Conservation (phyloP, 2,329 filamentous ascomycete species). For the Zymoseptoria brevis region DNA sequence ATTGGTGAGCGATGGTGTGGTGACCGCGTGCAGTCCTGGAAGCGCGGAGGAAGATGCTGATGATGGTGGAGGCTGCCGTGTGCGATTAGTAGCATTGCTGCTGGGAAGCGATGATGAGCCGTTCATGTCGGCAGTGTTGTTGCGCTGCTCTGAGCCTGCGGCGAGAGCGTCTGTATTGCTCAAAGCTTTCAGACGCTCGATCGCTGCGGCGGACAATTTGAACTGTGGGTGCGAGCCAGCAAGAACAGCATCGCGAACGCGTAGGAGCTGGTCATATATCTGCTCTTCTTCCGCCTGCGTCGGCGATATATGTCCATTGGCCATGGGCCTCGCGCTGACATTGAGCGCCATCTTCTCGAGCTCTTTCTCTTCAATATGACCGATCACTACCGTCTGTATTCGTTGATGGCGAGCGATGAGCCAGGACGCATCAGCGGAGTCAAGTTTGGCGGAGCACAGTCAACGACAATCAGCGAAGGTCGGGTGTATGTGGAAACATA, state of each 20-base stretch:
- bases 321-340: conserved; percentile 8
- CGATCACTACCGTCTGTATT: conserved; percentile 11
- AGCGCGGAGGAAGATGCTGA: conserved; percentile 10
- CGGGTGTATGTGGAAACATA: not conserved
- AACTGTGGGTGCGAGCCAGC: conserved; percentile 63
- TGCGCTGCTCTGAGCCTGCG: conserved; percentile 2
- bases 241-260: conserved; percentile 71
- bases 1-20: conserved; percentile 3
- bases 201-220: conserved; percentile 49
- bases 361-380: conserved; percentile 4
- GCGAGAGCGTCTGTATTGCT: conserved; percentile 4
- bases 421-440: not conserved
- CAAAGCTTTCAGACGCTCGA: conserved; percentile 30
- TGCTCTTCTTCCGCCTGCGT: conserved; percentile 25
- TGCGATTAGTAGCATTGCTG: conserved; percentile 13
- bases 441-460: not conserved
- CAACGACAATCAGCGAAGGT: not conserved
- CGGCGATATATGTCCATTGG: conserved; percentile 12
- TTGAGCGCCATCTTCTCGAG: conserved; percentile 14
- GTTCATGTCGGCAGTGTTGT: conserved; percentile 7
- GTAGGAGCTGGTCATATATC: conserved; percentile 68
- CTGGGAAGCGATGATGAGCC: conserved; percentile 8
- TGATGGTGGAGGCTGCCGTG: conserved; percentile 14
- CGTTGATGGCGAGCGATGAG: conserved; percentile 10
- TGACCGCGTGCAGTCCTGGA: conserved; percentile 17